These are phyloP conservation scores for Artemisia argyi DNA, from an alignment of 129 eudicot species.

Conservation along the genomic window DNA sequence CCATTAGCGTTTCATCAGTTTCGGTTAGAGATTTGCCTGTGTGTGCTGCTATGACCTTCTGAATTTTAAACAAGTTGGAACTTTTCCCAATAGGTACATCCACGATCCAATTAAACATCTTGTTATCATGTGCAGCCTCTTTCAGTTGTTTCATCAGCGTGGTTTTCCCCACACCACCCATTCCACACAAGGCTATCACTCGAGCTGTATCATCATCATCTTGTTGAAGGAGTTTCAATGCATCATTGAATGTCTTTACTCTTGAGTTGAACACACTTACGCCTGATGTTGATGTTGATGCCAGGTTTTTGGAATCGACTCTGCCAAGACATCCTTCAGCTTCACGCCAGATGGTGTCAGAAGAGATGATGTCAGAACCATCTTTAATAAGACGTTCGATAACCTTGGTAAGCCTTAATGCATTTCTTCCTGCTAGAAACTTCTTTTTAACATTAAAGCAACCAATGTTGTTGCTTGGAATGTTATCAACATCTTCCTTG, in stretches of 20 bases:
- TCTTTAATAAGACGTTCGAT: no score
- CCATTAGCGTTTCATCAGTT: no score
- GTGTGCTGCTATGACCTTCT: background rate
- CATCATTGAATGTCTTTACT: background rate
- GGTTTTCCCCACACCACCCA: constrained; percentile 7
- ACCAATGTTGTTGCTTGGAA: no score
- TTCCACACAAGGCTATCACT: constrained; percentile 3
- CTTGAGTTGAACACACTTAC: background rate
- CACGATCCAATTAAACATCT: background rate
- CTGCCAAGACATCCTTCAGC: no score
- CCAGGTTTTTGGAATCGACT: background rate
- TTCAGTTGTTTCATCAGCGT: background rate
- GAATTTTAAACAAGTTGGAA: background rate
- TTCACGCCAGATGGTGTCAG: no score
- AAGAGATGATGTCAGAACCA: no score
- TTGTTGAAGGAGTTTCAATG: background rate
- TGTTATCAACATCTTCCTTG: no score
- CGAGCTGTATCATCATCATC: background rate
- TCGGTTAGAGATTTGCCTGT: no score
- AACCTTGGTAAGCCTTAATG: no score
- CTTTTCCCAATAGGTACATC: background rate
- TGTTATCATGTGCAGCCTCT: background rate
- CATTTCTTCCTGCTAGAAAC: no score
- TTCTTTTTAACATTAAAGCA: no score
- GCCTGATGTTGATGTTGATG: background rate